Base-by-base conservation (phyloP, 202 grass and related monocot genomes). In the Setaria viridis region DNA sequence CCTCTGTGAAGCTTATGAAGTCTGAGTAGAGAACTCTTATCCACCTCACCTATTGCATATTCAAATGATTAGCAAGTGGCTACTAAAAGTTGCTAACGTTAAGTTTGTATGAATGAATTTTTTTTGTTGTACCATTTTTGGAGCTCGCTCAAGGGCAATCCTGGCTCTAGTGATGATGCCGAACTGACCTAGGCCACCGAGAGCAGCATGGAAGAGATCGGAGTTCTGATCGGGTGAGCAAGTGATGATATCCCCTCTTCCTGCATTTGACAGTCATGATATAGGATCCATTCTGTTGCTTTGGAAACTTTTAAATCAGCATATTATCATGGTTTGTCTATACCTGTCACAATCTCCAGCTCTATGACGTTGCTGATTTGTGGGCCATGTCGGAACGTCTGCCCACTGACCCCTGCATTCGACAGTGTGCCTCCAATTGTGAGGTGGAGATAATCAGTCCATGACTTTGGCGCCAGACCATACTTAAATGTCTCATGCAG, bases 401-500 rank as follows among this genome's bases (percentile, higher is more conserved):
- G 96, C 10, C 96, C 96, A 53, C 96, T 95, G 83, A 99, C 86
- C 4, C 96, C 96, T 4, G 96, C 96, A 88, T 99, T 99, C 4
- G 96, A 99, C 45, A 99, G 83, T 4, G 96, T 99, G 15, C 96
- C 96, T 42, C 96, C 96, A 56, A 99, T 50, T 2, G 93, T 95
- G 73, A 99, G 93, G 45, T 99, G 84, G 76, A 99, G 94, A 87
- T 99, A 99, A 41, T 99, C 91, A 21, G 96, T 99, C 96, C 96
- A 99, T 34, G 96, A 99, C 84, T 76, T 99, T 2, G 96, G 93
- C 33, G 96, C 88, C 33, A 99, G 73, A 29, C 93, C 93, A 66
- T 93, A 80, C 84, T 92, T 94, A 53, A 99, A 75, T 6, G 89
- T 92, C 75, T 99, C 90, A 2, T 85, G 81, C 67, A 99, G 62